Base-by-base conservation (phyloP, 352 stramenopile genomes). In the Aphanomyces euteiches region DNA sequence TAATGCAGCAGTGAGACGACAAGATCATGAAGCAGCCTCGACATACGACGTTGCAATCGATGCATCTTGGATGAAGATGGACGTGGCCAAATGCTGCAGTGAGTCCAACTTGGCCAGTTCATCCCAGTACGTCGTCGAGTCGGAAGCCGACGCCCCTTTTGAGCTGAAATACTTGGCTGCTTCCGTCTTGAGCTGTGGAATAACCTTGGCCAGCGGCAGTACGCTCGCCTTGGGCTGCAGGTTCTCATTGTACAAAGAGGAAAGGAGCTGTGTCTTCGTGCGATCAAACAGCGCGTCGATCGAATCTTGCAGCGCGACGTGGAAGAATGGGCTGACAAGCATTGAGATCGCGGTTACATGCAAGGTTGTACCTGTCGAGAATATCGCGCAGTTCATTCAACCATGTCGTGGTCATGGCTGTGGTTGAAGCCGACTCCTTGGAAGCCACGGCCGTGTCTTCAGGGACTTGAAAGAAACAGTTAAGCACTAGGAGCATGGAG, bases 361-460 rank as follows among this genome's bases (percentile, higher is more conserved):
- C 45, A 53, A 53, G 28, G 28, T 28, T 28, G 28, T 13, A 61
- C 54, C 54, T 64, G 37, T 70, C 64, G 4, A 70, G 39, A 17
- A 70, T 70, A 36, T 70, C 64, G 12, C 64, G 53, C 5, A 70
- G 64, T 61, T 70, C 64, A n/a, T 70, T 70, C 17, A 70, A 40
- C 19, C 53, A 56, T 17, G 64, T 47, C 36, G 39, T 36, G 3
- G 53, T 47, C 43, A 50, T 12, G 43, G 10, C 10, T 50, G 43
- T 12, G n/a, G 43, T 37, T 10, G 28, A 43, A 5, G n/a, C 19
- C 2, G n/a, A 19, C 50, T 10, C n/a, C 8, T 21, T 34, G 8
- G 13, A n/a, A 19, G 13, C 45, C 5, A 47, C 13, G 34, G 64
- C 7, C 4, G 34, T 21, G 36, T 47, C 40, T n/a, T 70, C 64